These are phyloP conservation scores for Mycena metata DNA, from an alignment of 768 basidiomycete genomes.

Conservation along the genomic window DNA sequence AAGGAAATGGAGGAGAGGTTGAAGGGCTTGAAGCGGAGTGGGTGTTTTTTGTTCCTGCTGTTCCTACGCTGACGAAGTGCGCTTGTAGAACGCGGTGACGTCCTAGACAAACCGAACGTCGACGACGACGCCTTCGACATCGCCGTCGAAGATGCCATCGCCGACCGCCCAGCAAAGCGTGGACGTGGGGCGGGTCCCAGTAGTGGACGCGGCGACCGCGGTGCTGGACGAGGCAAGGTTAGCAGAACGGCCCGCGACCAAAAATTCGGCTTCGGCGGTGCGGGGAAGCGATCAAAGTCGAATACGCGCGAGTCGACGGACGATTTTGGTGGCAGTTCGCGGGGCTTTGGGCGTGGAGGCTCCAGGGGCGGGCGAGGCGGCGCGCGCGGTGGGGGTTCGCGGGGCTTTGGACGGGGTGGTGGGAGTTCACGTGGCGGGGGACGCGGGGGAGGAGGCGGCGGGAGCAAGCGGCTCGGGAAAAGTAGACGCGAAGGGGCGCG, in stretches of 20 bases:
- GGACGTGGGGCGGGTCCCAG: slow-evolving; percentile 47
- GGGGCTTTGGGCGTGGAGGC: slow-evolving; percentile 41
- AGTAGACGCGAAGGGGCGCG: slow-evolving; percentile 15
- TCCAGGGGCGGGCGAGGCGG: slow-evolving; percentile 47
- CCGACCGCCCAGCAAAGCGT: slow-evolving; percentile 76
- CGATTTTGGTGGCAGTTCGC: slow-evolving; percentile 64
- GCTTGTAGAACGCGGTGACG: slow-evolving; percentile 83
- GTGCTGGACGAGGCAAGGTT: slow-evolving; percentile 54
- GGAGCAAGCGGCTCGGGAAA: slow-evolving; percentile 57
- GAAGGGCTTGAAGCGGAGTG: slow-evolving; percentile 92
- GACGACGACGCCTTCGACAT: slow-evolving; percentile 87
- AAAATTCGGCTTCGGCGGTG: slow-evolving; percentile 88
- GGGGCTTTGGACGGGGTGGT: slow-evolving; percentile 44
- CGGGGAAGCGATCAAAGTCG: slow-evolving; percentile 78
- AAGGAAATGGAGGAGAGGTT: slow-evolving; percentile 92
- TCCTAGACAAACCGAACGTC: slow-evolving; percentile 73
- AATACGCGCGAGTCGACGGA: slow-evolving; percentile 89
- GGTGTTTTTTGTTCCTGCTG: slow-evolving; percentile 42
- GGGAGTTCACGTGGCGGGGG: slow-evolving; percentile 47
- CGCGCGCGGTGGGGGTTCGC: slow-evolving; percentile 40
- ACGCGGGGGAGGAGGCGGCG: slow-evolving; percentile 43
- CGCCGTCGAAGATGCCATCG: slow-evolving; percentile 90
- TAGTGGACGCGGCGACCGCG: too few relatives aligned
- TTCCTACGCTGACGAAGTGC: neutral
- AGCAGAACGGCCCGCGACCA: slow-evolving; percentile 75